phyloP scores from a whole-genome alignment of 2,329 filamentous ascomycete species.

The Trichoderma sp. region DNA sequence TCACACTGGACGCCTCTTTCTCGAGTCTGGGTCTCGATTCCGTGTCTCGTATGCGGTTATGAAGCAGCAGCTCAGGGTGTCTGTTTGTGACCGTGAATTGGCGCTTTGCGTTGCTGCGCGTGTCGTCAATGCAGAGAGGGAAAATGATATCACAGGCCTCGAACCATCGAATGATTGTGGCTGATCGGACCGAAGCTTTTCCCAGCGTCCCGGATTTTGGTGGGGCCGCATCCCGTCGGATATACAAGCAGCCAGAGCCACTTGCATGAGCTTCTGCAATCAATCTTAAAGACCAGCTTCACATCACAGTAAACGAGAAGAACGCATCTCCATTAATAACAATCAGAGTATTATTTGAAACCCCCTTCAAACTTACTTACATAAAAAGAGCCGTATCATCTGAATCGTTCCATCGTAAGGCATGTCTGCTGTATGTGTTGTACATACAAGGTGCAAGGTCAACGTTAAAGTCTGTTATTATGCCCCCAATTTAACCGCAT shows the following conservation, averaged over 20 bases:
- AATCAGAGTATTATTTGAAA: neutral
- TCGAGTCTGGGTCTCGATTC: neutral
- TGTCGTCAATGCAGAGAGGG: neutral
- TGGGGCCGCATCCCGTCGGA: neutral
- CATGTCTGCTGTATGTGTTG: neutral
- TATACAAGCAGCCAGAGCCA: neutral
- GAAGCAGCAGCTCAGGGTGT: neutral
- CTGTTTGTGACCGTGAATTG: neutral
- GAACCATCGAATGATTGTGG: slow-evolving; percentile 8
- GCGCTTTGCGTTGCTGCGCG: neutral
- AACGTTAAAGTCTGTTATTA: slow-evolving; percentile 12
- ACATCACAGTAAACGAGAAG: neutral
- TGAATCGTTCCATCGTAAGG: slow-evolving; percentile 1
- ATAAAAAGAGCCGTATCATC: neutral
- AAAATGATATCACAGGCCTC: neutral
- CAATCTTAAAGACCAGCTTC: neutral
- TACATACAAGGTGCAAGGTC: neutral
- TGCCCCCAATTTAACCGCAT: slow-evolving; percentile 17
- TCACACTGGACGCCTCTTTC: neutral
- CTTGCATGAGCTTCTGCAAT: neutral
- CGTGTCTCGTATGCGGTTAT: neutral
- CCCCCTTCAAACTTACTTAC: neutral
- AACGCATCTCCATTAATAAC: too few relatives aligned
- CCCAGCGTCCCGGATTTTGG: slow-evolving; percentile 11
- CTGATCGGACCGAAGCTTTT: slow-evolving; percentile 15